phyloP scores from a whole-genome alignment of 805 yeast species.

The Candida vartiovaarae region DNA sequence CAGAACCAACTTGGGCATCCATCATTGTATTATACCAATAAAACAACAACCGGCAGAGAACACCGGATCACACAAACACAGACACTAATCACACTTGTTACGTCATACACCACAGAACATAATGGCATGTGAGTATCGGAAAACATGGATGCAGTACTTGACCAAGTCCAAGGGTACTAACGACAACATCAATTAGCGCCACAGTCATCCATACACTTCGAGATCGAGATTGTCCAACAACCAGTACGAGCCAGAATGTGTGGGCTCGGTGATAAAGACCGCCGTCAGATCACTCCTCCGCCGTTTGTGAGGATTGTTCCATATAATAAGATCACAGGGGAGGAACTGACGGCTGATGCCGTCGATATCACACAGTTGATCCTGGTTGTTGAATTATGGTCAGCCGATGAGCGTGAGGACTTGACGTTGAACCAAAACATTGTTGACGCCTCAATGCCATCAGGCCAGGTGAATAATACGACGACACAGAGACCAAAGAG shows the following conservation, averaged over 20 bases:
- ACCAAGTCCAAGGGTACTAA: too few species aligned
- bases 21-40: too few species aligned
- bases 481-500: too few species aligned
- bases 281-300: constrained; percentile 28
- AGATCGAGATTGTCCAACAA: constrained; percentile 31
- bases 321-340: constrained; percentile 18
- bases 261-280: constrained; percentile 36
- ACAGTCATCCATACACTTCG: not conserved
- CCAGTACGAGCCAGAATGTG: constrained; percentile 41
- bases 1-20: too few species aligned
- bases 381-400: constrained; percentile 35
- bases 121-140: too few species aligned
- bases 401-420: constrained; percentile 25
- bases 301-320: constrained; percentile 24
- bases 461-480: not conserved
- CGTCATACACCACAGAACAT: too few species aligned
- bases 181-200: too few species aligned
- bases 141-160: too few species aligned
- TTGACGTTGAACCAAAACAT: constrained; percentile 17
- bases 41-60: too few species aligned
- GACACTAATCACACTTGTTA: too few species aligned
- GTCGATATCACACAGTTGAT: constrained; percentile 29
- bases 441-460: not conserved
- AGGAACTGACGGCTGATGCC: constrained; percentile 19
- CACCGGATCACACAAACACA: too few species aligned